phyloP scores from a whole-genome alignment of 768 basidiomycete species.

The Botryobasidium botryosum region DNA sequence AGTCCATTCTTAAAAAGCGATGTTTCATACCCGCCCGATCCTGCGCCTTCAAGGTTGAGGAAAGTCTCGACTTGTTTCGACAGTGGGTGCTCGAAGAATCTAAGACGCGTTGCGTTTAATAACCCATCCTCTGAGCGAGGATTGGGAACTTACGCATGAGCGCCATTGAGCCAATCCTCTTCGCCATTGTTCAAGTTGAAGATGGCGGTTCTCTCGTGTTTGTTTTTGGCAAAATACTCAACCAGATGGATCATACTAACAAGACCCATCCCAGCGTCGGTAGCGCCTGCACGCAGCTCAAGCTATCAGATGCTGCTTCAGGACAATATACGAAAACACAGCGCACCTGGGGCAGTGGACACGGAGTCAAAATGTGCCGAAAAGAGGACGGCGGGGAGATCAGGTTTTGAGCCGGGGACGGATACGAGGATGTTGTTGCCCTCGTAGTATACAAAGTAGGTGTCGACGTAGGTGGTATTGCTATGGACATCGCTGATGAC shows the following conservation, averaged over 20 bases:
- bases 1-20: conserved; percentile 2
- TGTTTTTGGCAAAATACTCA: conserved; percentile 29
- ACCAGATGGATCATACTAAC: conserved; percentile 49
- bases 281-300: conserved; percentile 62
- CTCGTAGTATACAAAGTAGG: conserved; percentile 19
- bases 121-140: background rate
- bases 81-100: conserved; percentile 65
- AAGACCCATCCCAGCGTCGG: conserved; percentile 64
- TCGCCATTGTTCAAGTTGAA: conserved; percentile 83
- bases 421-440: conserved; percentile 43
- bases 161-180: conserved; percentile 60
- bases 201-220: conserved; percentile 42
- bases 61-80: conserved; percentile 45
- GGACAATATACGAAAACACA: background rate
- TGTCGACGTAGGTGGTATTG: conserved; percentile 38
- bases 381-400: conserved; percentile 41
- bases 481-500: conserved; percentile 23
- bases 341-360: conserved; percentile 7
- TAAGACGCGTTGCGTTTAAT: conserved; percentile 14
- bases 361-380: conserved; percentile 48
- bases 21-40: conserved; percentile 46
- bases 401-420: conserved; percentile 33
- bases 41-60: conserved; percentile 71
- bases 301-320: conserved; percentile 22
- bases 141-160: conserved; percentile 34